Evolutionary conservation across 768 basidiomycete genomes (phyloP).

Genomic region (Suillus hirtellus): DNA sequence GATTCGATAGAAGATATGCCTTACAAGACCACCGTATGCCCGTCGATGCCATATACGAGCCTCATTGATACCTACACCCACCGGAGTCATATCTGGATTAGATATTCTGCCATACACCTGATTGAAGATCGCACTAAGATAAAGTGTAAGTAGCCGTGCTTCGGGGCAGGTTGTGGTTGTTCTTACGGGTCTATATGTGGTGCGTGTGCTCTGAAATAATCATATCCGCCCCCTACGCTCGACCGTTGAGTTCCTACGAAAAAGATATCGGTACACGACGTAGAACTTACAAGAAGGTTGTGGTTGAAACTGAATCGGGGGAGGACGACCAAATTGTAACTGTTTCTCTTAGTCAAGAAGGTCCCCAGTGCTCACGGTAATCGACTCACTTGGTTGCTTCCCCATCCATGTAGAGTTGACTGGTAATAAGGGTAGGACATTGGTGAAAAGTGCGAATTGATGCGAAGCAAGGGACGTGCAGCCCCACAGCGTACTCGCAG

Average conservation of each 20-base stretch:
- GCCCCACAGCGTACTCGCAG: background rate
- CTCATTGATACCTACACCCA: slow-evolving; percentile 58
- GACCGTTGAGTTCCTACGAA: slow-evolving; percentile 8
- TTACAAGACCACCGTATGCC: slow-evolving; percentile 62
- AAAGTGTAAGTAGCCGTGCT: background rate
- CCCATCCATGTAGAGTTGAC: slow-evolving; percentile 45
- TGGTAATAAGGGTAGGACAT: slow-evolving; percentile 54
- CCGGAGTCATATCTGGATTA: slow-evolving; percentile 13
- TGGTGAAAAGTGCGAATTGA: slow-evolving; percentile 3
- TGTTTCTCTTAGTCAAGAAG: slow-evolving; percentile 13
- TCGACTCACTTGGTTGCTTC: slow-evolving; percentile 40
- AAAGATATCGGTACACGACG: slow-evolving; percentile 9
- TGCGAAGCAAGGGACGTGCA: background rate
- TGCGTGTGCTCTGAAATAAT: slow-evolving; percentile 67
- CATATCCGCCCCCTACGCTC: slow-evolving; percentile 55
- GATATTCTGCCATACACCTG: slow-evolving; percentile 33
- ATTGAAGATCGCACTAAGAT: slow-evolving; percentile 37
- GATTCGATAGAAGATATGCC: slow-evolving; percentile 18
- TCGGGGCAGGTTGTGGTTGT: background rate
- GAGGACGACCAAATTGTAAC: slow-evolving; percentile 37
- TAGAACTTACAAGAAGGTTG: slow-evolving; percentile 52
- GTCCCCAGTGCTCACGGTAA: background rate
- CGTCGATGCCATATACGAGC: slow-evolving; percentile 66
- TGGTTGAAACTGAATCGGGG: slow-evolving; percentile 39
- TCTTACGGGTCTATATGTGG: slow-evolving; percentile 18